Percentiles rank a stretch among this genome's conserved stretches.
phyloP scores from a whole-genome alignment of 179 eudicot species.

The Heliamphora pulchella region DNA sequence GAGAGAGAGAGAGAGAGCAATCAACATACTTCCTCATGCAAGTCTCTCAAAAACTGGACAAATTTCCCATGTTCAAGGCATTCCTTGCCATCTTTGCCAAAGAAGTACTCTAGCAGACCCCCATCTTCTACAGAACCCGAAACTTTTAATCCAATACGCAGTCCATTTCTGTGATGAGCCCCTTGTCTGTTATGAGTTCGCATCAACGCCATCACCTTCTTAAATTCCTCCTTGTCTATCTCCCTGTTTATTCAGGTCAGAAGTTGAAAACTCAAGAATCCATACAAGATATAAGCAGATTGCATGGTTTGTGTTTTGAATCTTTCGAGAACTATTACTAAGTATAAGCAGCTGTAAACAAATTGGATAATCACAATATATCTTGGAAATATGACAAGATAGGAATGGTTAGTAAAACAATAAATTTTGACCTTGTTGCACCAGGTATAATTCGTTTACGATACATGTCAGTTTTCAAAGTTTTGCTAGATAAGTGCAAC shows the following conservation, averaged over 20 bases:
- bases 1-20: slow-evolving; percentile 4
- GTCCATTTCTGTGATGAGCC: slow-evolving; percentile 57
- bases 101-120: slow-evolving; percentile 71
- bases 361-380: background rate
- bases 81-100: slow-evolving; percentile 74
- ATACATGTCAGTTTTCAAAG: background rate
- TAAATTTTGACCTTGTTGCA: background rate
- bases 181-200: slow-evolving; percentile 68
- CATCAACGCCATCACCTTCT: slow-evolving; percentile 85
- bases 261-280: background rate
- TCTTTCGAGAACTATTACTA: background rate
- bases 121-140: slow-evolving; percentile 61
- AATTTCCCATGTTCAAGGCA: slow-evolving; percentile 57
- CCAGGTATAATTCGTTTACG: background rate
- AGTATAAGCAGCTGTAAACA: background rate
- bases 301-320: background rate
- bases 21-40: slow-evolving; percentile 64
- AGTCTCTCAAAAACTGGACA: slow-evolving; percentile 64
- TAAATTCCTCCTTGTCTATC: slow-evolving; percentile 77
- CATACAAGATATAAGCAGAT: background rate
- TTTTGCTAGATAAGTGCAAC: no score
- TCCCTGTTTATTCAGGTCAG: slow-evolving; percentile 28
- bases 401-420: background rate
- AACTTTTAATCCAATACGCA: slow-evolving; percentile 50
- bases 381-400: background rate